A percentile compares a stretch with the other conserved stretches of the same genome.
Conservation (phyloP, 129 eudicot species). For the Flaveria bidentis region DNA sequence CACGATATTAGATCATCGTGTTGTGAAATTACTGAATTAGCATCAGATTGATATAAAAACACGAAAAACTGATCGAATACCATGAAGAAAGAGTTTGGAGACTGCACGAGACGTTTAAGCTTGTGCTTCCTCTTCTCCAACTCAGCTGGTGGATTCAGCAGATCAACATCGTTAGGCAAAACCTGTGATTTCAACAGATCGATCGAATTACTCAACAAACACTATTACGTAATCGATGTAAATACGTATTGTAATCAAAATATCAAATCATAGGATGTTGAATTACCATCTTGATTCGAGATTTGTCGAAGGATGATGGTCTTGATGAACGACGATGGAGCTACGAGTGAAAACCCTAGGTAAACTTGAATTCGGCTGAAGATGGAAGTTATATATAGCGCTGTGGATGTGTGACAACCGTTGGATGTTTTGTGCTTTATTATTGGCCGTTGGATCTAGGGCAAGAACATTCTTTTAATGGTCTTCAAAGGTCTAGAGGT, state of each 20-base stretch:
- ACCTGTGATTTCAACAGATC: conserved; percentile 13
- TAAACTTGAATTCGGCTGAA: not conserved
- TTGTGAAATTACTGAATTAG: too few relatives aligned
- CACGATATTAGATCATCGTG: not conserved
- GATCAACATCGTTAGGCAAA: conserved; percentile 46
- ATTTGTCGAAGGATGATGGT: conserved; percentile 8
- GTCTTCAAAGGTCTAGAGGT: not conserved
- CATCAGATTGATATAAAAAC: too few relatives aligned
- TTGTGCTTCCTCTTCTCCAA: conserved; percentile 70
- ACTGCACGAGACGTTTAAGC: conserved; percentile 60
- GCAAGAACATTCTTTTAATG: not conserved
- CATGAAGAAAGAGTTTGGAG: conserved; percentile 52
- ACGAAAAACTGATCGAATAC: conserved; percentile 8
- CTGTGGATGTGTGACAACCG: not conserved
- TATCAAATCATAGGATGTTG: not conserved
- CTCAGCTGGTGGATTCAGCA: conserved; percentile 63
- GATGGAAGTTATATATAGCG: not conserved
- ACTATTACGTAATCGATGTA: not conserved
- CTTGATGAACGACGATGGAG: conserved; percentile 2
- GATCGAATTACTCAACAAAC: not conserved
- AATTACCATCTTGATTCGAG: conserved; percentile 19
- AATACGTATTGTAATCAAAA: not conserved
- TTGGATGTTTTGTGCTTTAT: not conserved
- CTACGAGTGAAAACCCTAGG: not conserved
- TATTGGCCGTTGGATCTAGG: conserved; percentile 5